Evolutionary conservation across 148 eudicot species (phyloP), one percentile per base, ranked within the genome.

Genomic region (Simmondsia chinensis): DNA sequence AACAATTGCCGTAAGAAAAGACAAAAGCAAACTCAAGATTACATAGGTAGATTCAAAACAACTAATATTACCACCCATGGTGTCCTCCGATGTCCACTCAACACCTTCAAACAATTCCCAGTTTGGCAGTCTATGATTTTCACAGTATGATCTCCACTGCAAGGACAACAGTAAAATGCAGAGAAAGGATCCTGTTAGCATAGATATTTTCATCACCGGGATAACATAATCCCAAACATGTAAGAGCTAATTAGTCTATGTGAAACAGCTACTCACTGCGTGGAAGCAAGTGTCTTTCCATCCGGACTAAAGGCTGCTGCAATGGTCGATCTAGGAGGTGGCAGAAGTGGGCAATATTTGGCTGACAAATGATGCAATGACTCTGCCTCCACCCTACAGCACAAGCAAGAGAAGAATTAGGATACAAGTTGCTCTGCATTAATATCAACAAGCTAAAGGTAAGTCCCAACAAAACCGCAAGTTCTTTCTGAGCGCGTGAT

Each of bases 121-220:
- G 80, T 80, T 50, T 59, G 66, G 45, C 84, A 84, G 54, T 89
- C 76, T 27, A 77, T 84, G 57, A 84, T 75, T 66, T 89, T 89
- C 5, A 89, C 97, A 4, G 97, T 89, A 78, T 89, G 97, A 64
- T 89, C 97, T 25, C 94, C 97, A 69, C 95, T 89, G 72, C 66
- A 63, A 14, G 5, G 7, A 43, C 12, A 54, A 6, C 66, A 51
- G 43, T 10, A 50, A 33, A 52, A 38, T 25, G 19, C 10, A 46
- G 48, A 23, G 14, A 41, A 9, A 25, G 3, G 13, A 15, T 16
- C 8, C 12, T 14, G n/a, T 39, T 29, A 41, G n/a, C 7, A 33
- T 46, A 14, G 43, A 30, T 16, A 17, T n/a, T 21, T 18, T 22
- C 43, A 56, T 29, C 36, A 10, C 12, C 33, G 2, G 30, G 33